Evolutionary conservation across 768 basidiomycete species (phyloP).

Genomic region (Russula griseocarnosa): DNA sequence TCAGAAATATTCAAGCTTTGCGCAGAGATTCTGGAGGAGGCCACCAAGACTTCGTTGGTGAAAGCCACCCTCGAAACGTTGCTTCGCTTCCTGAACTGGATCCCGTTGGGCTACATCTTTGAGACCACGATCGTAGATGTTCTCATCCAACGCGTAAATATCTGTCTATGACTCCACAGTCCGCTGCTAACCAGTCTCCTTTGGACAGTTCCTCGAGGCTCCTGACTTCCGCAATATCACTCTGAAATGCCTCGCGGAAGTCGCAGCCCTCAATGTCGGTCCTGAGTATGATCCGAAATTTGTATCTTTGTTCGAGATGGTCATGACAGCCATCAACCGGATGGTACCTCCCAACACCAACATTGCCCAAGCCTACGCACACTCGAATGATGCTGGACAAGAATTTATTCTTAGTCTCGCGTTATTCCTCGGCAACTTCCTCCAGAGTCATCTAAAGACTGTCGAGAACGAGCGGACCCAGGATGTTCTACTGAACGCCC

Average conservation of each 20-base stretch:
- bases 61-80: constrained; percentile 93
- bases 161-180: constrained; percentile 7
- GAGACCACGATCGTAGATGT: constrained; percentile 97
- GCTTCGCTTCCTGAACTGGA: constrained; percentile 97
- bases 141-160: constrained; percentile 80
- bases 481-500: constrained; percentile 92
- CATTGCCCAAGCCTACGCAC: constrained; percentile 86
- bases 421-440: constrained; percentile 96
- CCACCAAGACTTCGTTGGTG: constrained; percentile 93
- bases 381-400: constrained; percentile 88
- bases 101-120: constrained; percentile 97
- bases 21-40: constrained; percentile 93
- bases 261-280: constrained; percentile 89
- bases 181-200: constrained; percentile 24
- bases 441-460: constrained; percentile 87
- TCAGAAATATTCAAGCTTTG: constrained; percentile 98
- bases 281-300: constrained; percentile 98
- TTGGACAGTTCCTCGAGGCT: constrained; percentile 85
- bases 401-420: constrained; percentile 96
- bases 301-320: constrained; percentile 94
- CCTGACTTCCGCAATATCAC: constrained; percentile 97
- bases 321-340: constrained; percentile 94
- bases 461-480: constrained; percentile 89
- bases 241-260: constrained; percentile 93
- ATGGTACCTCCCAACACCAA: constrained; percentile 97